Evolutionary conservation across 2,329 filamentous ascomycete species (phyloP), one percentile per base, ranked within the genome.

Genomic region (Monosporascus sp.): DNA sequence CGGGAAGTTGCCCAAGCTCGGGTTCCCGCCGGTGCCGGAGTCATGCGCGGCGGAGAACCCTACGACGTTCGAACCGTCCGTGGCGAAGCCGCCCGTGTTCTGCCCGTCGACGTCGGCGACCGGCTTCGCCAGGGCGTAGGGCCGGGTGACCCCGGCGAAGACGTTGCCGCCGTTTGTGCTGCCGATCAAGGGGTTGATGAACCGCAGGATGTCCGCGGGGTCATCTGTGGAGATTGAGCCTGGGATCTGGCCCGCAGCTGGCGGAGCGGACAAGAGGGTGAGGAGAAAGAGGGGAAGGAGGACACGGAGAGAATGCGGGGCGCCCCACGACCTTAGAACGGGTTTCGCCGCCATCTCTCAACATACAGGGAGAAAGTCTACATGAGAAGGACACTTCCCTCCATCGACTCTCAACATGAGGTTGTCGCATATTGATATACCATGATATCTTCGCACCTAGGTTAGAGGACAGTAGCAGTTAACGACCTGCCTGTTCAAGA

Each of bases 81-180:
- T 75, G 11, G 74, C 62, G 56, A 76, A 77, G 14, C 74, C 74
- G 6, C 72, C 74, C 5, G 73, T 74, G 50, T 75, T 75, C 56
- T 74, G 67, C 3, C 71, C 70, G 46, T 75, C 64, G 2, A 79
- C 77, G 59, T 83, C 78, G 31, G 79, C 77, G 3, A 79, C 77
- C 2, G 79, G 76, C 62, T 82, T 83, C 37, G 77, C 79, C 65
- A 83, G 76, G 38, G 77, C 78, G 59, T 79, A 82, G 3, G 79
- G 80, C 41, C 78, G 60, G 3, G 77, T 79, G 15, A 79, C 79
- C 14, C 80, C 80, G 3, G 79, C 73, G 54, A 83, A 83, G 25
- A 82, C 80, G 65, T 83, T 80, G 41, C 80, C 80, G 67, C 78
- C 80, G 65, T 78, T 77, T 4, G 70, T 73, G 17, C 78, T 80